These are phyloP conservation scores for Diplocarpon rosae DNA, from an alignment of 2,329 filamentous ascomycete species.

Conservation along the genomic window DNA sequence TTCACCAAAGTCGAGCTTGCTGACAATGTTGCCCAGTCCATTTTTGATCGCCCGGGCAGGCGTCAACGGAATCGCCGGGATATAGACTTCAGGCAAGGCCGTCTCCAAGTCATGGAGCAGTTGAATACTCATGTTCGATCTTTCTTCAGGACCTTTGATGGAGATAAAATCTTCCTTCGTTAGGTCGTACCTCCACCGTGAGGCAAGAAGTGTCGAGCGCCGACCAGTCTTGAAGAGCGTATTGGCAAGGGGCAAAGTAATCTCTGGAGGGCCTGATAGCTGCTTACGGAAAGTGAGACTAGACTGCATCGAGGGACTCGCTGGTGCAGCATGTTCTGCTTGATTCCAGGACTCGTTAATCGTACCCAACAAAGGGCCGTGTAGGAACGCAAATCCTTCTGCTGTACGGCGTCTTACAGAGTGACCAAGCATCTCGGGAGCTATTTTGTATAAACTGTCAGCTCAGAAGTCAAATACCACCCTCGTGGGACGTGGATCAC, in stretches of 20 bases:
- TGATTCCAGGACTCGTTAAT: slow-evolving; percentile 37
- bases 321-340: neutral
- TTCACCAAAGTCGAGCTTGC: slow-evolving; percentile 40
- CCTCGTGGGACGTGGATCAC: too few species aligned
- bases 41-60: slow-evolving; percentile 48
- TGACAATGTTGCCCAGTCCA: slow-evolving; percentile 70
- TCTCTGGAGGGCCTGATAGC: neutral
- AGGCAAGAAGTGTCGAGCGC: slow-evolving; percentile 44
- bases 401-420: slow-evolving; percentile 5
- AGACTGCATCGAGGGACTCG: slow-evolving; percentile 8
- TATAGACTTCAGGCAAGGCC: slow-evolving; percentile 5
- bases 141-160: slow-evolving; percentile 7
- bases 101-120: neutral
- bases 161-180: slow-evolving; percentile 5
- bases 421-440: neutral
- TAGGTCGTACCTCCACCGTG: slow-evolving; percentile 28
- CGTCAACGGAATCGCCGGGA: slow-evolving; percentile 53
- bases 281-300: slow-evolving; percentile 16
- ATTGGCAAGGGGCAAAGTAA: slow-evolving; percentile 57
- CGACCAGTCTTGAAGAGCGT: slow-evolving; percentile 65
- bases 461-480: too few species aligned
- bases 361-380: slow-evolving; percentile 31
- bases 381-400: slow-evolving; percentile 42
- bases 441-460: too few species aligned
- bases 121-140: slow-evolving; percentile 14